Evolutionary conservation across 2,329 filamentous ascomycete species (phyloP), one percentile per base, ranked within the genome.

Genomic region (Penicillium hordei): DNA sequence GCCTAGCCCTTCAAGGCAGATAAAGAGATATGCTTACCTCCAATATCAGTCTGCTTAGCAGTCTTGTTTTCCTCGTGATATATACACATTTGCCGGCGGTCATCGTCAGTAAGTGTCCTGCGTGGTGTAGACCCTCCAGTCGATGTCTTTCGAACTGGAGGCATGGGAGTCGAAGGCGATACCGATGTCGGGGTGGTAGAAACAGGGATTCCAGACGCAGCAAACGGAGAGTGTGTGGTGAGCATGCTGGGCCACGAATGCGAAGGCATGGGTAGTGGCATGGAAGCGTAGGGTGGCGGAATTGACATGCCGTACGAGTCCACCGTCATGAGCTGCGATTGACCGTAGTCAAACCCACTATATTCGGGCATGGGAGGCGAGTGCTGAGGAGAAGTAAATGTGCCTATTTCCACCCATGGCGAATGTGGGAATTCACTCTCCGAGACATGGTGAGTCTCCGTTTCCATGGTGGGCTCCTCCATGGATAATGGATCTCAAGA

Each of bases 11-110:
- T 34, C 15, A 34, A 23, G 46, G 17, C 21, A 29, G 36, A 40
- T 29, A 48, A 52, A 31, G 39, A n/a, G 38, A 31, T 34, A n/a
- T 44, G 48, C 84, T 75, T 80, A 90, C 88, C 84, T 77, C 94
- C 94, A 76, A 99, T 99, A 71, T 97, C 93, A 19, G 92, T 94
- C 78, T 99, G 94, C 77, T 96, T 96, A 45, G 91, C 88, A 48
- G 86, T 88, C 23, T 93, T 94, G 71, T 97, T 88, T 61, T 96
- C 89, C 72, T 94, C 89, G 67, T 93, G 90, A 75, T 93, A 97
- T 70, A 91, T 85, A 75, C 94, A 99, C 93, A 99, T 99, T 44
- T 86, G 85, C 64, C 92, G 85, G 63, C 94, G 89, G 73, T 97
- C 93, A 58, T 91, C 88, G 70, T 96, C 91, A 8, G 92, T 97